A percentile compares a stretch with the other conserved stretches of the same genome.
These are phyloP conservation scores for Asclepias syriaca DNA, from an alignment of 257 asterid species.

Conservation along the genomic window DNA sequence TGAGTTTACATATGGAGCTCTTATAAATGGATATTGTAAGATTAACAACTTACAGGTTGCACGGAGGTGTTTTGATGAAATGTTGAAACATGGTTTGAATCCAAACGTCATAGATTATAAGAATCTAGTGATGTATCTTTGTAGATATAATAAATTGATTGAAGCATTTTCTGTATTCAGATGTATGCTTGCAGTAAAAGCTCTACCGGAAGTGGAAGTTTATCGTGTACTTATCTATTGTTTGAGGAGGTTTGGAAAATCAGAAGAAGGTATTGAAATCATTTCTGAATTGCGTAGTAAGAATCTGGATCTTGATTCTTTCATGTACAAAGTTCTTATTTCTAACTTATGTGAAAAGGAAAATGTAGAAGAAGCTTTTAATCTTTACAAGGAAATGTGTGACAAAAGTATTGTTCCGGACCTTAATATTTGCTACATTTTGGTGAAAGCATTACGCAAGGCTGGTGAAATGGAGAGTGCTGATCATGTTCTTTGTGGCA, in stretches of 20 bases:
- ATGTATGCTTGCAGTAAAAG: conserved; percentile 4
- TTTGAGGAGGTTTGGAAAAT: neutral
- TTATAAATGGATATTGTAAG: conserved; percentile 13
- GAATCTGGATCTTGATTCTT: neutral
- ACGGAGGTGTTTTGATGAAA: conserved; percentile 13
- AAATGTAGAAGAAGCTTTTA: conserved; percentile 5
- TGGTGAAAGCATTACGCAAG: neutral
- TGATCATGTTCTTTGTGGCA: neutral
- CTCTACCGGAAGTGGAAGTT: neutral
- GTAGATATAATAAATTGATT: conserved; percentile 11
- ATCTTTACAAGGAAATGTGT: neutral
- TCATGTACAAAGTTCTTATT: neutral
- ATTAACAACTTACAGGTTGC: conserved; percentile 14
- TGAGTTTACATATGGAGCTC: conserved; percentile 17
- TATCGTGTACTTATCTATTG: conserved; percentile 6
- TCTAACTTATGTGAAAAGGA: conserved; percentile 4
- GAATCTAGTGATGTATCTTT: conserved; percentile 12
- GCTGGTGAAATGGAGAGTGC: conserved; percentile 10
- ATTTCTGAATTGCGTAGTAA: neutral
- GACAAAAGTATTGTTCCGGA: neutral
- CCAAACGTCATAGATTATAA: conserved; percentile 13
- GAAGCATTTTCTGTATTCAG: conserved; percentile 11
- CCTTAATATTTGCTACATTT: neutral
- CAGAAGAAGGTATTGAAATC: neutral
- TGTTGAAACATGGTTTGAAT: conserved; percentile 19